Evolutionary conservation across 345 rosid species (phyloP), one percentile per base, ranked within the genome.

Genomic region (Punica granatum): DNA sequence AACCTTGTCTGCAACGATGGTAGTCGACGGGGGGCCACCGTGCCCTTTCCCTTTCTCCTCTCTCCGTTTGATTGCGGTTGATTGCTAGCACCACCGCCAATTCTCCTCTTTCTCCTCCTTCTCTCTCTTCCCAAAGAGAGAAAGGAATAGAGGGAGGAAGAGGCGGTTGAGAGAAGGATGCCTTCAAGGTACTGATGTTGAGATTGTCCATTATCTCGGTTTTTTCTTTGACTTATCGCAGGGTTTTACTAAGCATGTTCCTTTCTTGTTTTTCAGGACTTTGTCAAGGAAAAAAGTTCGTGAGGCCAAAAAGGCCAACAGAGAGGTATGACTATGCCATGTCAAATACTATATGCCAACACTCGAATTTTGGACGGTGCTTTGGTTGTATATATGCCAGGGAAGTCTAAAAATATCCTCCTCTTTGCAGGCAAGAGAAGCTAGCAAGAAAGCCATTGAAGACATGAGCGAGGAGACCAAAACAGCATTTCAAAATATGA

Each of bases 381-480:
- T 23, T 67, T 74, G n/a, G 63, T 14, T 26, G 34, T 64, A 60
- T 51, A 39, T 68, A 19, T 73, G 51, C 34, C 33, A 25, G 25
- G 60, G 11, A 28, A 56, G 34, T 9, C 19, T 56, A 1, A 37
- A 37, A 37, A 56, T 33, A 9, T 12, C 33, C 2, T 13, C 33
- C 69, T 69, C 41, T 60, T 18, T 70, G 66, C 64, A 92, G 98
- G 99, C 94, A 35, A 95, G 76, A 80, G 96, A 92, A 65, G 90
- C 98, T 51, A 83, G 98, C 68, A 88, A 63, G 79, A 95, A 77
- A 64, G 88, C 92, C 32, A 71, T 83, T 58, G 92, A 84, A 74
- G 96, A 86, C 72, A 83, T 95, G 97, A 95, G 86, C 16, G 96
- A 80, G 76, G 98, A 88, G 25, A 79, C 83, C 7, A 90, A 72